These are phyloP conservation scores for Curvularia eragrostidis DNA, from an alignment of 2,329 filamentous ascomycete species.

Conservation along the genomic window DNA sequence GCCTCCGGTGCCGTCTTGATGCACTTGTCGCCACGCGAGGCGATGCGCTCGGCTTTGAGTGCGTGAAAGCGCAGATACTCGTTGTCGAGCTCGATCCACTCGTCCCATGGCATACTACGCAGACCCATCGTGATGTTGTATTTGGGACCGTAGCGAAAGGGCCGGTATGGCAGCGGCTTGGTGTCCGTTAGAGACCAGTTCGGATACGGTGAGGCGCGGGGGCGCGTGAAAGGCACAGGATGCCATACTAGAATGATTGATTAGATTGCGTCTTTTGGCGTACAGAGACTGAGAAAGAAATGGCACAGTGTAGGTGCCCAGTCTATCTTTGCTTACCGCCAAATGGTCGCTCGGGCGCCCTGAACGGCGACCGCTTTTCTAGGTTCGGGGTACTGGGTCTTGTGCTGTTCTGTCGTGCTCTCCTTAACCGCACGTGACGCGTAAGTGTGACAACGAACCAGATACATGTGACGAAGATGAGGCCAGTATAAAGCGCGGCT, in stretches of 20 bases:
- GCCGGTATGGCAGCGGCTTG: conserved; percentile 77
- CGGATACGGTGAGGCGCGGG: conserved; percentile 67
- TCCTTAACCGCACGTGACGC: conserved; percentile 36
- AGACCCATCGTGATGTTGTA: conserved; percentile 81
- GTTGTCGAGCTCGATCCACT: conserved; percentile 88
- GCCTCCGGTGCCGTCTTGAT: conserved; percentile 73
- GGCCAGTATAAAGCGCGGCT: conserved; percentile 38
- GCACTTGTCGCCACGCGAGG: conserved; percentile 70
- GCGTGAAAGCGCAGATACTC: conserved; percentile 75
- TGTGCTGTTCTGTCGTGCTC: not conserved
- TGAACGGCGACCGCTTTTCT: conserved; percentile 53
- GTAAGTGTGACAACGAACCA: conserved; percentile 40
- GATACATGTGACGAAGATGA: conserved; percentile 41
- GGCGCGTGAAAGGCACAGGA: conserved; percentile 60
- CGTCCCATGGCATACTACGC: conserved; percentile 70
- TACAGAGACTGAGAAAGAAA: too few species aligned
- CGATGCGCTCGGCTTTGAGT: conserved; percentile 72
- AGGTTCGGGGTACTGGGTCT: conserved; percentile 51
- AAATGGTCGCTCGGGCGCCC: conserved; percentile 50
- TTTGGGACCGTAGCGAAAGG: conserved; percentile 78
- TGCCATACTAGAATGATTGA: conserved; percentile 6
- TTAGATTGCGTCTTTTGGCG: not conserved
- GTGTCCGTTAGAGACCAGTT: conserved; percentile 73
- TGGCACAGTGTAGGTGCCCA: not conserved
- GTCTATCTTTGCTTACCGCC: conserved; percentile 54